Evolutionary conservation across 176 grass and related monocot species (phyloP).

Genomic region (Pharus latifolius): DNA sequence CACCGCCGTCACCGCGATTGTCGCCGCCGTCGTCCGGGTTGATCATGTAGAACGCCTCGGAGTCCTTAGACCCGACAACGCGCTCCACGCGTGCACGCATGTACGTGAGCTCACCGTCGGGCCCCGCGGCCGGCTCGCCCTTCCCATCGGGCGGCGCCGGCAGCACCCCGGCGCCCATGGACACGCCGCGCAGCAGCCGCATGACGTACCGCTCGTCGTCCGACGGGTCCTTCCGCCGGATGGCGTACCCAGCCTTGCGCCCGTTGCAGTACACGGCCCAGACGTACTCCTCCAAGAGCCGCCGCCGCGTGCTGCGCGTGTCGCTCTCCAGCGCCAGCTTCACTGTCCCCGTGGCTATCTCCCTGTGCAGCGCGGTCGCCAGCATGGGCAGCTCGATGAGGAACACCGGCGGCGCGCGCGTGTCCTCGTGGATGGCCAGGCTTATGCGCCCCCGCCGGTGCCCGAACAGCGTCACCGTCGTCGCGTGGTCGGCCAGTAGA

Average conservation of each 20-base stretch:
- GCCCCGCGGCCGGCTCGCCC: slow-evolving; percentile 6
- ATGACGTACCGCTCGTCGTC: slow-evolving; percentile 72
- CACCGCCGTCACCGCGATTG: slow-evolving; percentile 1
- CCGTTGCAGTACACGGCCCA: slow-evolving; percentile 97
- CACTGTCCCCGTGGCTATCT: slow-evolving; percentile 68
- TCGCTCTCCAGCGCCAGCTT: slow-evolving; percentile 79
- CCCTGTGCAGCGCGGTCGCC: slow-evolving; percentile 59
- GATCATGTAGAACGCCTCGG: slow-evolving; percentile 91
- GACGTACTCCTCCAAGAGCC: slow-evolving; percentile 75
- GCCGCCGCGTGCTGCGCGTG: slow-evolving; percentile 35
- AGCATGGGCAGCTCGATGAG: slow-evolving; percentile 89
- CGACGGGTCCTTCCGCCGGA: slow-evolving; percentile 62
- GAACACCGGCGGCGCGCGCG: slow-evolving; percentile 61
- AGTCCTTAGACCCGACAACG: slow-evolving; percentile 84
- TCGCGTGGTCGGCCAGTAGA: slow-evolving; percentile 65
- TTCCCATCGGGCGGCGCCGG: slow-evolving; percentile 40
- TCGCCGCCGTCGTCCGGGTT: slow-evolving; percentile 43
- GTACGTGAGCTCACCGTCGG: slow-evolving; percentile 82
- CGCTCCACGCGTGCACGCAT: slow-evolving; percentile 82
- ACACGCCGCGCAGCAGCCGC: slow-evolving; percentile 66
- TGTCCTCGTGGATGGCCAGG: slow-evolving; percentile 91
- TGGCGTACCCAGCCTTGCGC: slow-evolving; percentile 64
- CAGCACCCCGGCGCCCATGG: slow-evolving; percentile 85
- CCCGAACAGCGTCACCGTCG: slow-evolving; percentile 77
- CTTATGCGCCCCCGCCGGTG: slow-evolving; percentile 67